Percentiles rank a stretch among this genome's conserved stretches.
Conservation (phyloP, 148 eudicot genomes). For the Chenopodium formosanum region DNA sequence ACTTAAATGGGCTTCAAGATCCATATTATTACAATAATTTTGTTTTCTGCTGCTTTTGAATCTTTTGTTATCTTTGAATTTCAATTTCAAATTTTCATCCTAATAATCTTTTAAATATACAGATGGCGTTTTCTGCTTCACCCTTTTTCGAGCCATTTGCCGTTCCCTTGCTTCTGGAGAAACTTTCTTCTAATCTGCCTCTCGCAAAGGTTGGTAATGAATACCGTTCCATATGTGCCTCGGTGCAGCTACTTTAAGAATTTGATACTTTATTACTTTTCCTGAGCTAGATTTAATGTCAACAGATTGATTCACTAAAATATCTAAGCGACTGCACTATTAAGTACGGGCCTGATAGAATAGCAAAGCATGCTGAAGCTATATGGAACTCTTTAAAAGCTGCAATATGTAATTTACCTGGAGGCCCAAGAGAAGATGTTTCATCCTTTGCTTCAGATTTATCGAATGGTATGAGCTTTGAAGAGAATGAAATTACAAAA, state of each 20-base stretch:
- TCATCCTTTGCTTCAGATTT: conserved; percentile 32
- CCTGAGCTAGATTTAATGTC: conserved; percentile 12
- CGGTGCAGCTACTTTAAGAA: conserved; percentile 3
- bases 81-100: background rate
- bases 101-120: conserved; percentile 18
- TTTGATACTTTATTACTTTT: conserved; percentile 15
- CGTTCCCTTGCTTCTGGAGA: conserved; percentile 84
- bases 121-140: conserved; percentile 84
- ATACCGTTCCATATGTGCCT: conserved; percentile 9
- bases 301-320: conserved; percentile 80
- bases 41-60: background rate
- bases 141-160: conserved; percentile 82
- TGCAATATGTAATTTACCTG: conserved; percentile 36
- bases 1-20: background rate
- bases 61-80: background rate
- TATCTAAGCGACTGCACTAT: conserved; percentile 71
- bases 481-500: conserved; percentile 56
- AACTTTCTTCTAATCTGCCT: conserved; percentile 78
- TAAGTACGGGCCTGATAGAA: conserved; percentile 72
- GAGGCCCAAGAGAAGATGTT: conserved; percentile 32
- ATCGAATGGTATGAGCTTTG: conserved; percentile 36
- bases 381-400: conserved; percentile 72
- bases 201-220: conserved; percentile 63
- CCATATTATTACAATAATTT: background rate
- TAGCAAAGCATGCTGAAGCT: conserved; percentile 53